These are phyloP conservation scores for Teunomyces gatunensis DNA, from an alignment of 805 yeast genomes.

Conservation along the genomic window DNA sequence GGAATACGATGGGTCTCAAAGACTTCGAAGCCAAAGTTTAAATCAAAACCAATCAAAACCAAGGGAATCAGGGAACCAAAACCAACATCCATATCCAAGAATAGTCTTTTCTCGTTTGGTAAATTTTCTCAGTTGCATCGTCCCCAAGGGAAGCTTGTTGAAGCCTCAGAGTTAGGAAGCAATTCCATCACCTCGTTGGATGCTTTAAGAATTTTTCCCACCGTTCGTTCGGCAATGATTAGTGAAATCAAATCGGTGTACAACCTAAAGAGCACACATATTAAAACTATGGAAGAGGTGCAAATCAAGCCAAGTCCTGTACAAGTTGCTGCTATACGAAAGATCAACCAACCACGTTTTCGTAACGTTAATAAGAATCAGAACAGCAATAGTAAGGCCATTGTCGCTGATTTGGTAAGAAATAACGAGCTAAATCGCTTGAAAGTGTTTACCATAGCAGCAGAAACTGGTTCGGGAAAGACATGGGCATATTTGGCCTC, in stretches of 20 bases:
- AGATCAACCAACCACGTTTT: slow-evolving; percentile 44
- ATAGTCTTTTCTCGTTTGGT: slow-evolving; percentile 14
- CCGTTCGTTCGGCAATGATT: slow-evolving; percentile 59
- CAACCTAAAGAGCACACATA: slow-evolving; percentile 31
- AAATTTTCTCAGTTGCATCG: slow-evolving; percentile 20
- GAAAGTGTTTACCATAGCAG: slow-evolving; percentile 77
- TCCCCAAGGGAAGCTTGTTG: slow-evolving; percentile 10
- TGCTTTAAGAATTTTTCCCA: slow-evolving; percentile 65
- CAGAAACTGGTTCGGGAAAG: slow-evolving; percentile 97
- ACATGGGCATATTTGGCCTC: slow-evolving; percentile 90
- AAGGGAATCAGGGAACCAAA: background rate
- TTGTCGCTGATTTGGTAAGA: slow-evolving; percentile 24
- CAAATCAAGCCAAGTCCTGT: slow-evolving; percentile 68
- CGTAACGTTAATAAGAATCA: slow-evolving; percentile 20
- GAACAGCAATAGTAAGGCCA: slow-evolving; percentile 20
- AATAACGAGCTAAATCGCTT: slow-evolving; percentile 33
- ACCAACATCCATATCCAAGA: background rate
- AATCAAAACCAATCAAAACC: background rate
- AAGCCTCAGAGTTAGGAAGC: slow-evolving; percentile 16
- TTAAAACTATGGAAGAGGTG: slow-evolving; percentile 28
- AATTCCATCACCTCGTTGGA: slow-evolving; percentile 59
- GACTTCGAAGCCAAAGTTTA: background rate
- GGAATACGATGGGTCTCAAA: slow-evolving; percentile 4
- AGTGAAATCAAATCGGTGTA: slow-evolving; percentile 47
- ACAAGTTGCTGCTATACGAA: slow-evolving; percentile 71